Evolutionary conservation across 495 filamentous ascomycete genomes (phyloP), one percentile per base, ranked within the genome.

Genomic region (Penicillium cosmopolitanum): DNA sequence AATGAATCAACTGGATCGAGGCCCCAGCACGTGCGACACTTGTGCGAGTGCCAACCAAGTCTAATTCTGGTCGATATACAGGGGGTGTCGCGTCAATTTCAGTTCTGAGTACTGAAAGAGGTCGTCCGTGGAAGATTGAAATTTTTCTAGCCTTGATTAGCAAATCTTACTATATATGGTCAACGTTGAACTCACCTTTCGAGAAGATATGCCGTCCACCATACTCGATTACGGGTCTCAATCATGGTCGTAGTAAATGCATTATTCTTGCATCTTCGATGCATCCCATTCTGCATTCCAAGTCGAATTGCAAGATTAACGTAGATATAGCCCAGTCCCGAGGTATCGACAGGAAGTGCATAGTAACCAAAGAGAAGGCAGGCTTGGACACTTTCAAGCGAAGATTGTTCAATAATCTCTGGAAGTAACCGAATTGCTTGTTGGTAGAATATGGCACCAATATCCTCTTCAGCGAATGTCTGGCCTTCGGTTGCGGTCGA

Each of bases 251-350:
- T 28, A 46, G 48, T 58, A 21, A 74, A 66, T 0, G 64, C 69
- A 19, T 60, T 56, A 33, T 61, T 64, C 5, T 63, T 63, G 51
- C 70, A 73, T 28, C 64, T 71, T 21, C 75, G 62, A 44, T 78
- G 75, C 73, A 78, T 77, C 18, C 75, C 75, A 55, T 78, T 78
- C 46, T 77, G 75, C 57, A 75, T 74, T n/a, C 64, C 75, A 34
- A 78, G 58, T 21, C 74, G 70, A 5, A 75, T 56, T 1, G 72
- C 66, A 23, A 77, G 55, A 13, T 68, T 69, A 44, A 77, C 55
- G 38, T 78, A 80, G 13, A 69, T 77, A 53, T 73, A 78, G 0
- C 69, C 64, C 12, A 78, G 51, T 5, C 76, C 77, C 5, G 69
- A 70, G 1, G 75, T 65, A 60, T 79, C 75, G 16, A 77, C 46